Evolutionary conservation across 352 stramenopile genomes (phyloP).

Genomic region (Phytophthora pistaciae): DNA sequence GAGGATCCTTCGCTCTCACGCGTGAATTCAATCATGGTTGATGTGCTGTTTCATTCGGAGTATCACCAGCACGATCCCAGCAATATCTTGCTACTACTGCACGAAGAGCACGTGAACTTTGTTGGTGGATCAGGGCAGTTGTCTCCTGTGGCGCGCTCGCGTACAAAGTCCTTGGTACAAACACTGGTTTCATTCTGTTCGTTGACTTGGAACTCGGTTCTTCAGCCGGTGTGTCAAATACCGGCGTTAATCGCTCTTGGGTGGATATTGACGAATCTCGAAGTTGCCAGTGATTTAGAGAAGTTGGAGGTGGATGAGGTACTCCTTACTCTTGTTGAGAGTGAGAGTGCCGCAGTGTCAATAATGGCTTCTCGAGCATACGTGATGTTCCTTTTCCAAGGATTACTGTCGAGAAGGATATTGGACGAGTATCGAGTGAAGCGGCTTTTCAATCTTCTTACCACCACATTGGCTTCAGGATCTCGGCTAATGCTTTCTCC

Average conservation of each 20-base stretch:
- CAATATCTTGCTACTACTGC: conserved; percentile 7
- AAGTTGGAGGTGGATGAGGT: conserved; percentile 26
- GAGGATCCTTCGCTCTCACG: conserved; percentile 6
- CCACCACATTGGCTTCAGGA: conserved; percentile 13
- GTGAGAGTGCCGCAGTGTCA: conserved; percentile 11
- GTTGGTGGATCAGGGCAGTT: conserved; percentile 25
- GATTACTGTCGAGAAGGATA: conserved; percentile 6
- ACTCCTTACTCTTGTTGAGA: conserved; percentile 26
- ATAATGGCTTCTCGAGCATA: conserved; percentile 22
- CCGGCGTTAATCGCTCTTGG: conserved; percentile 23
- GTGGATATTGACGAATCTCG: conserved; percentile 19
- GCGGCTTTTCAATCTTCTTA: conserved; percentile 28
- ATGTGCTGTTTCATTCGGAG: conserved; percentile 15
- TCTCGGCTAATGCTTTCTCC: conserved; percentile 17
- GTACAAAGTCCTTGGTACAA: conserved; percentile 33
- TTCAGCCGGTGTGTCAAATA: conserved; percentile 30
- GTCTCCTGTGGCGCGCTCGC: conserved; percentile 19
- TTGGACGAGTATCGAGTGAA: conserved; percentile 20
- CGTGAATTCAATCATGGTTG: conserved; percentile 15
- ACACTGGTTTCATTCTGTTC: conserved; percentile 32
- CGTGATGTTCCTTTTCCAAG: conserved; percentile 18
- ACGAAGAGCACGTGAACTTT: conserved; percentile 32
- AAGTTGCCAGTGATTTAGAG: conserved; percentile 24
- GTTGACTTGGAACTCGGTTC: conserved; percentile 25
- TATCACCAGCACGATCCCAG: neutral